Evolutionary conservation across 2,329 filamentous ascomycete genomes (phyloP).

Genomic region (Ciborinia camelliae): DNA sequence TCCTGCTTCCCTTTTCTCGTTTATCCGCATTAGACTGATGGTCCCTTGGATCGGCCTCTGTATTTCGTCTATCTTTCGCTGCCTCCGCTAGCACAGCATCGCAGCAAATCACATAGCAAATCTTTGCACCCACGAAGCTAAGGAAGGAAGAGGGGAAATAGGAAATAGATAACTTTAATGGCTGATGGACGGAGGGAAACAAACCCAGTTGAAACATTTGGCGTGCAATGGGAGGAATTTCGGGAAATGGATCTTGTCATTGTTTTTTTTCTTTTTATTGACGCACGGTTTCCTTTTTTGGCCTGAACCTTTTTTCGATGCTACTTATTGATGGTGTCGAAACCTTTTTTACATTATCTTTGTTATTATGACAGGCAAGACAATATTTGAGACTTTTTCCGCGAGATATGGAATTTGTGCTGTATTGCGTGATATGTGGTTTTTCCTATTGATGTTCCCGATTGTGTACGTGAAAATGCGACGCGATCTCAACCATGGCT

Average conservation of each 20-base stretch:
- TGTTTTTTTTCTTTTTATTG: conserved; percentile 19
- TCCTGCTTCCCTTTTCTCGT: conserved; percentile 30
- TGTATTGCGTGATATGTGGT: conserved; percentile 8
- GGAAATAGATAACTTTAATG: conserved; percentile 35
- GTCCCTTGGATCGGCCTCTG: conserved; percentile 33
- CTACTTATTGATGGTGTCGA: conserved; percentile 13
- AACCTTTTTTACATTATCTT: conserved; percentile 19
- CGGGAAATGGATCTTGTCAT: conserved; percentile 26
- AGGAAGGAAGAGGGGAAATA: conserved; percentile 17
- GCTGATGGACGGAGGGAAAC: conserved; percentile 28
- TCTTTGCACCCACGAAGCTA: conserved; percentile 22
- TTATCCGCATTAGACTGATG: conserved; percentile 35
- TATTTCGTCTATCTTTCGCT: conserved; percentile 31
- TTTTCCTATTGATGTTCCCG: neutral
- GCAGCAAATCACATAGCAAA: conserved; percentile 25
- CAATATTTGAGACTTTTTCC: conserved; percentile 19
- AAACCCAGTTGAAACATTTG: conserved; percentile 29
- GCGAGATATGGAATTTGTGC: conserved; percentile 11
- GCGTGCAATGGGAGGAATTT: conserved; percentile 29
- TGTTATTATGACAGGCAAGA: conserved; percentile 25
- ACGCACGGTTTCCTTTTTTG: conserved; percentile 19
- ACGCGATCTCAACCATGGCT: neutral
- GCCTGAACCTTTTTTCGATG: conserved; percentile 16
- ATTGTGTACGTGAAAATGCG: neutral
- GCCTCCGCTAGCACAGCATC: conserved; percentile 22